Percentiles rank a stretch among this genome's conserved stretches.
These are phyloP conservation scores for Coleophoma eucalyptorum DNA, from an alignment of 2,329 filamentous ascomycete species.

Conservation along the genomic window DNA sequence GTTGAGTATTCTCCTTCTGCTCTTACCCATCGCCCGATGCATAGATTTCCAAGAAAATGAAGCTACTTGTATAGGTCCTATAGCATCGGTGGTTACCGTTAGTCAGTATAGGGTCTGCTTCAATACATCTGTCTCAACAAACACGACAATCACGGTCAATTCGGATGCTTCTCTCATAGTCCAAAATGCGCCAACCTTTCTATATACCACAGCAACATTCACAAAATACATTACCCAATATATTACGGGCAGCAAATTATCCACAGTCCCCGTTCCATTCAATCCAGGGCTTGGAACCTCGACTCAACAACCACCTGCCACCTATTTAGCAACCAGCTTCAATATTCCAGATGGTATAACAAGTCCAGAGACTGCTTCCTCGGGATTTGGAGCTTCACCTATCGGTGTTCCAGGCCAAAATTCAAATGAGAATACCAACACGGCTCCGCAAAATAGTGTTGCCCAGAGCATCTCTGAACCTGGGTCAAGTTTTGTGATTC, in stretches of 20 bases:
- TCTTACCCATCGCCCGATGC: not conserved
- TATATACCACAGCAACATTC: not conserved
- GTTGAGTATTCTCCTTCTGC: not conserved
- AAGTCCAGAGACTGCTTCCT: no score
- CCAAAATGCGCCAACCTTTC: not conserved
- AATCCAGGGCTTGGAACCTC: no score
- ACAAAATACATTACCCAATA: not conserved
- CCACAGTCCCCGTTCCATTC: no score
- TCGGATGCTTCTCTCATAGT: not conserved
- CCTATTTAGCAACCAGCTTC: no score
- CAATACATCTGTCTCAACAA: not conserved
- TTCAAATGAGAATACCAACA: no score
- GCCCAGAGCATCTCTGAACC: no score
- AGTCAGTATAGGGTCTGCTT: not conserved
- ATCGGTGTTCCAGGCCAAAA: no score
- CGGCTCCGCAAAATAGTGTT: no score
- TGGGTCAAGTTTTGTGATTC: not conserved
- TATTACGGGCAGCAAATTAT: no score
- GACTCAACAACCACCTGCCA: no score
- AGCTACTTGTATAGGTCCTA: not conserved
- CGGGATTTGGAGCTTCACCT: no score
- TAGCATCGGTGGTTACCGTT: not conserved
- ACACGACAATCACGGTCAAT: not conserved
- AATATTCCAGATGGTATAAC: no score
- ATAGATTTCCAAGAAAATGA: not conserved